phyloP scores from a whole-genome alignment of 768 basidiomycete species.

The Paxillus involutus region DNA sequence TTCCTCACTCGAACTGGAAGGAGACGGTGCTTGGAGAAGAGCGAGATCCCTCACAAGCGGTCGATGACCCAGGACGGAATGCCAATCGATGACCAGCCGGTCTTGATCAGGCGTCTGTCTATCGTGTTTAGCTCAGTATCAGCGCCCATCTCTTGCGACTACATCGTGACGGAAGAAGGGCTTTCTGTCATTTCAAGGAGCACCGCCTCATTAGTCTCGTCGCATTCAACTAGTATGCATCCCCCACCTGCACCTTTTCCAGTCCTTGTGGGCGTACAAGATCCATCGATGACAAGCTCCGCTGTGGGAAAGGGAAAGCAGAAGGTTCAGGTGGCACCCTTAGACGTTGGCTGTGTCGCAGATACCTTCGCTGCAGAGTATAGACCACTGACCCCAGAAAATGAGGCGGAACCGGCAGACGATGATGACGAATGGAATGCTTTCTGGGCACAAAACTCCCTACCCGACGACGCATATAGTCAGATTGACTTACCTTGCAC shows the following conservation, averaged over 20 bases:
- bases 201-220: slow-evolving; percentile 5
- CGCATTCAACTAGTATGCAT: not conserved
- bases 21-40: slow-evolving; percentile 51
- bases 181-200: slow-evolving; percentile 38
- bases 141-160: slow-evolving; percentile 65
- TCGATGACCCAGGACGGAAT: slow-evolving; percentile 10
- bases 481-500: slow-evolving; percentile 12
- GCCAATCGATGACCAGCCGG: slow-evolving; percentile 40
- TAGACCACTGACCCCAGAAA: slow-evolving; percentile 23
- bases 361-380: slow-evolving; percentile 21
- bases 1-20: slow-evolving; percentile 79
- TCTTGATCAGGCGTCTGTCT: slow-evolving; percentile 67
- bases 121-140: slow-evolving; percentile 75
- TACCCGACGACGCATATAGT: slow-evolving; percentile 38
- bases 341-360: slow-evolving; percentile 36
- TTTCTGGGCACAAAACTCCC: slow-evolving; percentile 43
- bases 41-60: slow-evolving; percentile 28
- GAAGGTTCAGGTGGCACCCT: slow-evolving; percentile 29
- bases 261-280: not conserved
- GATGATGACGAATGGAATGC: slow-evolving; percentile 48
- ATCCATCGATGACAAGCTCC: slow-evolving; percentile 9
- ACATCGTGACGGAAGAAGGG: slow-evolving; percentile 65
- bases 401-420: slow-evolving; percentile 16
- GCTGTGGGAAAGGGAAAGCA: slow-evolving; percentile 1
- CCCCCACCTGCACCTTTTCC: slow-evolving; percentile 19